Conservation (phyloP, 2,329 filamentous ascomycete species). For the Stachybotrys echinatus region DNA sequence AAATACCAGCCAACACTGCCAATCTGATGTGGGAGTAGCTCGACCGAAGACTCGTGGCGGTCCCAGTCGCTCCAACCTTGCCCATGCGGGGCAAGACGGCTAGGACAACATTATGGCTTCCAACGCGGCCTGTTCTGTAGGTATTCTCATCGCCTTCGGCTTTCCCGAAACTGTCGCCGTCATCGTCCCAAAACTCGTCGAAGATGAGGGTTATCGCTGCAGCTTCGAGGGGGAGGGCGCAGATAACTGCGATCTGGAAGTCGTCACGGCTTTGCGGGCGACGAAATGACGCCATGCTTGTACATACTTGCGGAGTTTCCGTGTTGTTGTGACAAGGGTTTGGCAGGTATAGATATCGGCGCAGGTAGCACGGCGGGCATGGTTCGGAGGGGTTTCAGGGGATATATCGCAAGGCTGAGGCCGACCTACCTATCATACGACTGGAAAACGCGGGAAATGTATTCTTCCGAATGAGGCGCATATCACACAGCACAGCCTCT, state of each 20-base stretch:
- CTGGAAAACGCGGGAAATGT: too few species aligned
- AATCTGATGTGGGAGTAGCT: conserved; percentile 29
- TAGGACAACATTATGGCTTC: conserved; percentile 21
- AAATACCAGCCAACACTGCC: conserved; percentile 32
- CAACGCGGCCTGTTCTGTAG: conserved; percentile 22
- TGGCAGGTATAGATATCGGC: too few species aligned
- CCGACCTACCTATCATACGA: too few species aligned
- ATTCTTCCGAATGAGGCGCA: too few species aligned
- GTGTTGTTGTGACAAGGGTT: too few species aligned
- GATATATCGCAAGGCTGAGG: too few species aligned
- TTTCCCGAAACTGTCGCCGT: conserved; percentile 12
- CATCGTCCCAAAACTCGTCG: conserved; percentile 20
- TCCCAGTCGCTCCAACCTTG: conserved; percentile 17
- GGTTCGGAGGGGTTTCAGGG: too few species aligned
- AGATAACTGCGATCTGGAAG: conserved; percentile 20
- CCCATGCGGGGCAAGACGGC: conserved; percentile 20
- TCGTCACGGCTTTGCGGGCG: conserved; percentile 1
- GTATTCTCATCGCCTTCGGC: conserved; percentile 18
- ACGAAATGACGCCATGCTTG: background rate
- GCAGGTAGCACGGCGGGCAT: too few species aligned
- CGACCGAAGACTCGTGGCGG: conserved; percentile 18
- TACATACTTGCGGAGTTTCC: background rate
- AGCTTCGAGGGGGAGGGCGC: conserved; percentile 17
- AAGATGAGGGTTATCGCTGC: conserved; percentile 16
- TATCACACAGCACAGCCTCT: too few species aligned